phyloP scores from a whole-genome alignment of 768 basidiomycete genomes.

The Leccinum fibrillosum region DNA sequence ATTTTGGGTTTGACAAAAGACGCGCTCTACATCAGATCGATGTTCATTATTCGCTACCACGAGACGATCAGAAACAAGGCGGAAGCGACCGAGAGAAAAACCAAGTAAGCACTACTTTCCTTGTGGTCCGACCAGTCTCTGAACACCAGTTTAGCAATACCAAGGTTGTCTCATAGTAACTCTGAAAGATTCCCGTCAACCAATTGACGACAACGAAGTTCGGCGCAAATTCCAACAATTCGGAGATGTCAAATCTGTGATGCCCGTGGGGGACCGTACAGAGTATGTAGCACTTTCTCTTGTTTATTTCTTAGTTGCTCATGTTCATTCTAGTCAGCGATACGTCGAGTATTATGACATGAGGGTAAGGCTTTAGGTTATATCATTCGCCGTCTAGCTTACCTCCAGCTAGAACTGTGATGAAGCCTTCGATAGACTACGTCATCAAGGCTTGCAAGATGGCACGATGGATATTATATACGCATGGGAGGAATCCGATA shows the following conservation, averaged over 20 bases:
- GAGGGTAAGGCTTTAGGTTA: constrained; percentile 46
- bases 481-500: constrained; percentile 75
- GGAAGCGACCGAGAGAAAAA: constrained; percentile 65
- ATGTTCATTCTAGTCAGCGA: constrained; percentile 56
- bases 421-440: constrained; percentile 75
- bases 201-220: constrained; percentile 83
- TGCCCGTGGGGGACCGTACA: constrained; percentile 56
- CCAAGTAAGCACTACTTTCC: constrained; percentile 50
- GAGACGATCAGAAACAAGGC: constrained; percentile 74
- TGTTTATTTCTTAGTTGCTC: background rate
- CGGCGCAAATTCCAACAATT: constrained; percentile 83
- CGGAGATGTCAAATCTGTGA: constrained; percentile 85
- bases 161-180: constrained; percentile 85
- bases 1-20: constrained; percentile 4
- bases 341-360: constrained; percentile 95
- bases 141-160: constrained; percentile 46
- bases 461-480: constrained; percentile 87
- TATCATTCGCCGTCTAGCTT: constrained; percentile 4
- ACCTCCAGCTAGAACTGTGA: constrained; percentile 56
- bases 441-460: constrained; percentile 76
- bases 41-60: constrained; percentile 95
- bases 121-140: background rate
- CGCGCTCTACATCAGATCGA: constrained; percentile 66
- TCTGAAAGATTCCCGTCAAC: constrained; percentile 65
- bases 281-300: constrained; percentile 42